Conservation (phyloP, 2,329 filamentous ascomycete species). For the Drechslerella dactyloides region DNA sequence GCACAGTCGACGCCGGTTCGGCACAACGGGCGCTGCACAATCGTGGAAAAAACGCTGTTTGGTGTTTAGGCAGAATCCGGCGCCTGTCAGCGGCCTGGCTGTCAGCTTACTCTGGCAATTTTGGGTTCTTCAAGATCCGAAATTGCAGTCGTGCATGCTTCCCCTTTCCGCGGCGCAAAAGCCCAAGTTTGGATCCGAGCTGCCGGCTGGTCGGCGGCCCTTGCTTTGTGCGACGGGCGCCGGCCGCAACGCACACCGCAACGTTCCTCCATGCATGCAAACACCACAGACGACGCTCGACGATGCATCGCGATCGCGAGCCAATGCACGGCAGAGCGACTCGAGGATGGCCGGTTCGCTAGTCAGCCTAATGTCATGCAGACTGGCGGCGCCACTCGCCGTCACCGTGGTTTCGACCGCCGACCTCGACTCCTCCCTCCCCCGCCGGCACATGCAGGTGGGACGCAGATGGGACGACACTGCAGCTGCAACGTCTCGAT, state of each 20-base stretch:
- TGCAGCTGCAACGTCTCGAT: neutral
- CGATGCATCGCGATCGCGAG: no score
- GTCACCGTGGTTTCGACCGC: neutral
- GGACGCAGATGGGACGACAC: neutral
- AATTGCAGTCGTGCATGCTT: neutral
- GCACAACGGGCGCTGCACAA: neutral
- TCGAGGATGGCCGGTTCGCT: no score
- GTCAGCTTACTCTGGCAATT: constrained; percentile 26
- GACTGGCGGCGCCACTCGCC: neutral
- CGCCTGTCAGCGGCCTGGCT: neutral
- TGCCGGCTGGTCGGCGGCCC: constrained; percentile 18
- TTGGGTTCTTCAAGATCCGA: constrained; percentile 12
- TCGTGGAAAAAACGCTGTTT: neutral
- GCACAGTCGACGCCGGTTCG: no score
- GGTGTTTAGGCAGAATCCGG: constrained; percentile 39
- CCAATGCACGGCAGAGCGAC: no score
- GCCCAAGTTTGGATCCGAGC: constrained; percentile 3
- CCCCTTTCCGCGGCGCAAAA: neutral
- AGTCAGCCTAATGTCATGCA: neutral
- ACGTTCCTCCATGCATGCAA: neutral
- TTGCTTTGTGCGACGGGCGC: constrained; percentile 43
- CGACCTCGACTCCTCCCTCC: neutral
- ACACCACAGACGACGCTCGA: no score
- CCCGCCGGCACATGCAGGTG: neutral
- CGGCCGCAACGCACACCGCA: constrained; percentile 4